Conservation (phyloP, 1,284 basidiomycete genomes). For the Coniferiporia sulphurascens region DNA sequence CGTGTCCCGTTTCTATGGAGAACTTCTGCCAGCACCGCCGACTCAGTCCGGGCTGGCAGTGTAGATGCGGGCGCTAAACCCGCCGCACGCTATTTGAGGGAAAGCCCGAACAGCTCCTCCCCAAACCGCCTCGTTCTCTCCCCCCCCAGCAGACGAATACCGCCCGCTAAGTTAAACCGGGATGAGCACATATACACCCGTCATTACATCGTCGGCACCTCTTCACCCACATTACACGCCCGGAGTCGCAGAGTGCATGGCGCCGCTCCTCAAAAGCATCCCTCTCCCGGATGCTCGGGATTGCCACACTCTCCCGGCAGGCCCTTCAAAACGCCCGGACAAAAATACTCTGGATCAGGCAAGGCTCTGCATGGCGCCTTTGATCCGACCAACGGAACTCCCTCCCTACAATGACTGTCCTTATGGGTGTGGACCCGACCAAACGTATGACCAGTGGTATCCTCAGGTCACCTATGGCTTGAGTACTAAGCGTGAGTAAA, state of each 20-base stretch:
- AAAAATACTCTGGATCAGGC: neutral
- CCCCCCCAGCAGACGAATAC: neutral
- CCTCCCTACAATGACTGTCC: neutral
- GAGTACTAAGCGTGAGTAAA: no score
- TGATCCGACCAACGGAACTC: neutral
- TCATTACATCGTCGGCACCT: neutral
- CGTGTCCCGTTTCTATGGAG: neutral
- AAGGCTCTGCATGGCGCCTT: neutral
- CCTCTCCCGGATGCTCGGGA: conserved; percentile 5
- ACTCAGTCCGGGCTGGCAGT: no score
- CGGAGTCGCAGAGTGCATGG: conserved; percentile 8
- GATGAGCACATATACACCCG: conserved; percentile 4
- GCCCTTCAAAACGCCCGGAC: neutral
- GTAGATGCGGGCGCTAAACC: no score
- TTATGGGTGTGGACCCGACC: neutral
- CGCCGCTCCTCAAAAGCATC: conserved; percentile 1
- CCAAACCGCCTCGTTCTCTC: neutral
- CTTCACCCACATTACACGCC: neutral
- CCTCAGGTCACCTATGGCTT: no score
- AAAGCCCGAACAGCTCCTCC: no score
- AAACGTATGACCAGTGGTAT: neutral
- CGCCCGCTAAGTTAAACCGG: neutral
- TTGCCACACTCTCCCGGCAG: neutral
- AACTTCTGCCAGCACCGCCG: neutral
- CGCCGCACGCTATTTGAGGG: no score